Percentiles rank a stretch among this genome's conserved stretches.
Evolutionary conservation across 129 eudicot genomes (phyloP).

Genomic region (Pittosporum tobira): DNA sequence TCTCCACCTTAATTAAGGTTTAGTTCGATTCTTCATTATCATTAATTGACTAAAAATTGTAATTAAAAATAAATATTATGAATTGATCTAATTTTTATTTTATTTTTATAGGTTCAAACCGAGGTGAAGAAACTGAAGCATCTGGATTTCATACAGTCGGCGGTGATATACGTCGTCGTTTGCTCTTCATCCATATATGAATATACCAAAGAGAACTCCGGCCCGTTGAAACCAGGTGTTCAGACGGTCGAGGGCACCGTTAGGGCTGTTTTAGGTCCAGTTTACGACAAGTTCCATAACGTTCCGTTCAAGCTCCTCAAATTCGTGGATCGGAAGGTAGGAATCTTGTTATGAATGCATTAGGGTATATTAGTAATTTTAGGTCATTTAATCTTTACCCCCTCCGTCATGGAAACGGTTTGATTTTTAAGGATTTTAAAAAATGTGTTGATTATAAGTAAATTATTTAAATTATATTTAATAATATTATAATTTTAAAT

Average conservation of each 20-base stretch:
- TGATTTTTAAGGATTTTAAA: too few species aligned
- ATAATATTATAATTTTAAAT: too few species aligned
- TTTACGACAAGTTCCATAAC: conserved; percentile 46
- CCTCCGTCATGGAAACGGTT: too few species aligned
- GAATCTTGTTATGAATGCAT: neutral
- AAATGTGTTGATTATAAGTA: too few species aligned
- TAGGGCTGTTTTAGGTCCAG: conserved; percentile 51
- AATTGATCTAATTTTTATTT: neutral
- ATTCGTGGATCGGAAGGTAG: conserved; percentile 69
- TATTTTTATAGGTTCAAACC: conserved; percentile 28
- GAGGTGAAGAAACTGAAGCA: conserved; percentile 49
- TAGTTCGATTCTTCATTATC: neutral
- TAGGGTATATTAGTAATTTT: too few species aligned
- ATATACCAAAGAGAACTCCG: conserved; percentile 54
- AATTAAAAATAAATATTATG: conserved; percentile 5
- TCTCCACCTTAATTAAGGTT: neutral
- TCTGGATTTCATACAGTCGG: conserved; percentile 57
- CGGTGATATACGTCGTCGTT: conserved; percentile 34
- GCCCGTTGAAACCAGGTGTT: conserved; percentile 53
- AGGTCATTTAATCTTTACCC: too few species aligned
- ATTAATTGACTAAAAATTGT: too few species aligned
- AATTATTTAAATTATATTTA: too few species aligned
- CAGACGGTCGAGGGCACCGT: conserved; percentile 58
- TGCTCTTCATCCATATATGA: conserved; percentile 39
- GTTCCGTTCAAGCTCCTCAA: conserved; percentile 53